Conservation (phyloP, 495 filamentous ascomycete genomes). For the Elasticomyces elasticus region DNA sequence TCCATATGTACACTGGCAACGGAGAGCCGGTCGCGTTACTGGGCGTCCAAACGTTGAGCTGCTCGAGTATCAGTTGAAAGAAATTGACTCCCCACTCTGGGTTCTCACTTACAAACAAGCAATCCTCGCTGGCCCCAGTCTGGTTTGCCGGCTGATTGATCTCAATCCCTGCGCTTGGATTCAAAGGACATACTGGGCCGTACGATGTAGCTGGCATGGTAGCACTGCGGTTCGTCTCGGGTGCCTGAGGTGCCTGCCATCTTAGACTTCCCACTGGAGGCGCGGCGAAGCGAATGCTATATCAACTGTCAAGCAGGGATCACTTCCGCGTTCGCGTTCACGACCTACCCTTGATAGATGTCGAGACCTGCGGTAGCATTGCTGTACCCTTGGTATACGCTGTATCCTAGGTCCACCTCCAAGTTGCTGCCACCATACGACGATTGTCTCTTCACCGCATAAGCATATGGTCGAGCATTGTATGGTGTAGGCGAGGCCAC, state of each 20-base stretch:
- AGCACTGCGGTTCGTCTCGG: slow-evolving; percentile 15
- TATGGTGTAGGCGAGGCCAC: background rate
- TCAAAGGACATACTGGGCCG: slow-evolving; percentile 18
- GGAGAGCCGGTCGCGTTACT: slow-evolving; percentile 8
- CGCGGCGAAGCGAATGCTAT: slow-evolving; percentile 18
- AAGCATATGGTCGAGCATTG: slow-evolving; percentile 6
- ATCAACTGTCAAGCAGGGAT: background rate
- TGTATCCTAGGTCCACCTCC: slow-evolving; percentile 18
- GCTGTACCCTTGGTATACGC: slow-evolving; percentile 12
- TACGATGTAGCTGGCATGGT: slow-evolving; percentile 14
- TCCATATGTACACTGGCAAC: slow-evolving; percentile 26
- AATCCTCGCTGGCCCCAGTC: slow-evolving; percentile 25
- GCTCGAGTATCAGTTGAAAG: background rate
- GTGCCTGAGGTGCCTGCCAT: slow-evolving; percentile 26
- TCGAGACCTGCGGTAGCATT: slow-evolving; percentile 9
- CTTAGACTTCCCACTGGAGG: slow-evolving; percentile 16
- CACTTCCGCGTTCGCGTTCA: background rate
- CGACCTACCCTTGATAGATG: slow-evolving; percentile 9
- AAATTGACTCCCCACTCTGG: background rate
- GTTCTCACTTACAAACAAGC: slow-evolving; percentile 22
- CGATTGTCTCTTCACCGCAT: slow-evolving; percentile 3
- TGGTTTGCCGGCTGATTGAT: background rate
- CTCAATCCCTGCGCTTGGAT: background rate
- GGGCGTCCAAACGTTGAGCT: slow-evolving; percentile 7
- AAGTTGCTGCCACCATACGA: slow-evolving; percentile 2